Evolutionary conservation across 1,139 yeast species (phyloP), one percentile per base, ranked within the genome.

Genomic region (Hemisphaericaspora xylofermentans): DNA sequence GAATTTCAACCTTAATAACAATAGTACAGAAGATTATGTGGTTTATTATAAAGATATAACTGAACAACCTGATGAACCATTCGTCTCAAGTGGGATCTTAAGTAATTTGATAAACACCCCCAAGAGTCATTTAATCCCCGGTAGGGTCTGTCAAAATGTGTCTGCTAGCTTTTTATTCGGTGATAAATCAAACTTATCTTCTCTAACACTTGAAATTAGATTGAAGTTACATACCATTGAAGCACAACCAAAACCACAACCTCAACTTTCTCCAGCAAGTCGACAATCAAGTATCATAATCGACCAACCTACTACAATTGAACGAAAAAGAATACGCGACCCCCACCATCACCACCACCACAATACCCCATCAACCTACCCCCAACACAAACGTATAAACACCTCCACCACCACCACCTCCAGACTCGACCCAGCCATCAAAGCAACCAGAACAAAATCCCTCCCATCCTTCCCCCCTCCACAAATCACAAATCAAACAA

Each of bases 51-150:
- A 80, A 52, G 93, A 84, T 56, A 75, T 84, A 37, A 77, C 85
- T 25, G 93, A 84, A 57, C 77, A 72, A 53, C 80, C 79, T 5
- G 88, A 82, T 53, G 91, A 84, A 59, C 93, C 93, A 2, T 80
- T 81, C 56, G 93, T 84, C 8, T 83, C 88, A 15, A 76, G 80
- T 49, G 93, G 93, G 0, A 68, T 80, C 17, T 67, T 82, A 38
- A 79, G 88, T 1, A 66, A 70, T 27, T 56, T 71, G 31, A 46
- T 71, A 9, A 41, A 53, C 16, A 52, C 63, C 28, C 43, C 63
- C 6, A 62, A 63, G 27, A 53, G 61, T 5, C 59, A 60, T 33
- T 58, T 81, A 27, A 69, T 84, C 13, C 84, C 88, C 0, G 93
- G 93, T 1, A 66, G 88, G 45, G 84, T 84, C 17, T 83, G 89